Conservation (phyloP, 148 eudicot species). For the Rhododendron kiyosumense region DNA sequence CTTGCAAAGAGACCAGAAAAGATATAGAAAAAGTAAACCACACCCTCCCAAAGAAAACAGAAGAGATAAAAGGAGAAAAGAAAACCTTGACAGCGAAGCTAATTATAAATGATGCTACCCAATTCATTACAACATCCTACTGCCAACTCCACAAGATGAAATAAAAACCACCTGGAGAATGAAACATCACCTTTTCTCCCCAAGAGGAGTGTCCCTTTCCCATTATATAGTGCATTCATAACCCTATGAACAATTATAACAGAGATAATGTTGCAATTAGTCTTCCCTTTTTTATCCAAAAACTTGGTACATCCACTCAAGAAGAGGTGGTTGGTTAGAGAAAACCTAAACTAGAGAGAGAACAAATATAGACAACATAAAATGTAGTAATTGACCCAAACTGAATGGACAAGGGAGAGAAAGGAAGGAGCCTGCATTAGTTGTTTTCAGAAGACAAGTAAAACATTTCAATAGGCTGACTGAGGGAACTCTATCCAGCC, state of each 20-base stretch:
- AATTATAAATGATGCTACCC: not conserved
- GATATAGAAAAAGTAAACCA: not conserved
- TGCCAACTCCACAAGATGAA: not conserved
- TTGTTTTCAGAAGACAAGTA: not conserved
- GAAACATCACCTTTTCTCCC: not conserved
- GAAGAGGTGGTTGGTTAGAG: not conserved
- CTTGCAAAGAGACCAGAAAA: not conserved
- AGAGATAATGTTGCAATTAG: not conserved
- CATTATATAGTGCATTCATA: not conserved
- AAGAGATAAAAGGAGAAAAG: not conserved
- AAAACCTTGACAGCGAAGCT: not conserved
- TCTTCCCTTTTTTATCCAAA: not conserved
- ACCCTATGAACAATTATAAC: not conserved
- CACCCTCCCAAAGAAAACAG: not conserved
- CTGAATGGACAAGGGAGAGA: not conserved
- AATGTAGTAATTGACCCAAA: not conserved
- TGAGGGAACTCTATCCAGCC: not conserved
- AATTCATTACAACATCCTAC: not conserved
- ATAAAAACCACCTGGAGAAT: not conserved
- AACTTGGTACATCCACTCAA: not conserved
- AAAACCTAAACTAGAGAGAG: not conserved
- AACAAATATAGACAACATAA: not conserved
- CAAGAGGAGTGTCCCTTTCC: not conserved
- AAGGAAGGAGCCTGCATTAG: not conserved
- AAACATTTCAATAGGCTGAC: not conserved